Base-by-base conservation (phyloP, 2,329 filamentous ascomycete species). In the Boeremia exigua region DNA sequence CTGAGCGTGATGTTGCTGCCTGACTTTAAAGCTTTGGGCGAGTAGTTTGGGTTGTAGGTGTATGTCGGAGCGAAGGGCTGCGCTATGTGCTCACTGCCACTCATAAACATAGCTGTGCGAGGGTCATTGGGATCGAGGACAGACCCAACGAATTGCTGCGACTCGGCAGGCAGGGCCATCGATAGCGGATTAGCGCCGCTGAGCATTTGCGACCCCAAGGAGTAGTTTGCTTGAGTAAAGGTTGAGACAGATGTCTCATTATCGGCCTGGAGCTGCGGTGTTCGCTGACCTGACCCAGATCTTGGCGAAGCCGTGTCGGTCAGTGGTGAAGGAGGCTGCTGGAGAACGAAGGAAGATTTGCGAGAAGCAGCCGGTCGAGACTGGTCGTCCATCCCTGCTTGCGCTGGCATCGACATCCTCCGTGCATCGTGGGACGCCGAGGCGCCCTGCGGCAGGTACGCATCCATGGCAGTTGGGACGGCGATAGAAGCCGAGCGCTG, bases 71-170 rank as follows among this genome's bases (percentile, higher is more conserved):
- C 51, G 63, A 74, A 66, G 45, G 74, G 71, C 56, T 78, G 77
- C n/a, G 74, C 68, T 14, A 78, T 58, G 37, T 71, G 70, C 15
- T 78, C 75, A 44, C 75, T 78, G 10, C 78, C 78, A 25, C 71
- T 71, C 79, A 82, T 82, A 54, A 82, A 73, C 59, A 78, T 73
- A 34, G 77, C 66, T 17, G 77, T 78, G 50, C 76, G 70, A 3
- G 79, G 76, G 56, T 83, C 79, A 28, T 74, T 77, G 2, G 74
- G 71, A 56, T 81, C 78, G 5, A 83, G 70, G 0, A 73, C 70
- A 2, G 76, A 73, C 14, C 79, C 81, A 6, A 86, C 72, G 15
- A 86, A 72, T 64, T 82, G 80, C 66, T 85, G 82, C 1, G 81
- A 77, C 60, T 86, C 80, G 4, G 79, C 69, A 19, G 84, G 82